Evolutionary conservation across 2,329 filamentous ascomycete species (phyloP).

Genomic region (Cladobotryum mycophilum): DNA sequence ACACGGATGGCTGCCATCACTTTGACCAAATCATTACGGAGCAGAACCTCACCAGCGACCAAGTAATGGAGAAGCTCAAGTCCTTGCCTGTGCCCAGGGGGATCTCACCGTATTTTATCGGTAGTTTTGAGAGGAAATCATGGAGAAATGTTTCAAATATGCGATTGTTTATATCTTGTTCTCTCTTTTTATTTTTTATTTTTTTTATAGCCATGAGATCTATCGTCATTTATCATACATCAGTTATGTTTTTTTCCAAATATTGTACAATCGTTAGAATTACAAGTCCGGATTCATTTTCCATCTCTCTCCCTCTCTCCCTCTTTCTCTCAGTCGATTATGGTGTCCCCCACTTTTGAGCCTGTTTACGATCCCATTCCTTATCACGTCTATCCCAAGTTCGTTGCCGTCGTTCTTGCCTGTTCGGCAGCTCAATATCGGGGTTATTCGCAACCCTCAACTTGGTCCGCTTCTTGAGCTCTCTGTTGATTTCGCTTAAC

Average conservation of each 20-base stretch:
- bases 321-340: too few species aligned
- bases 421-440: slow-evolving; percentile 34
- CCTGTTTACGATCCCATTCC: background rate
- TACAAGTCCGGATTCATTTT: background rate
- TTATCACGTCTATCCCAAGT: slow-evolving; percentile 11
- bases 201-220: slow-evolving; percentile 6
- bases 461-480: slow-evolving; percentile 20
- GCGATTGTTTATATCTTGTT: slow-evolving; percentile 6
- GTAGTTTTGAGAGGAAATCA: slow-evolving; percentile 23
- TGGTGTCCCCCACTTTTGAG: background rate
- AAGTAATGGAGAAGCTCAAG: slow-evolving; percentile 64
- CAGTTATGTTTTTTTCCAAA: slow-evolving; percentile 9
- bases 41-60: slow-evolving; percentile 61
- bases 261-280: slow-evolving; percentile 23
- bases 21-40: slow-evolving; percentile 82
- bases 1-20: slow-evolving; percentile 67
- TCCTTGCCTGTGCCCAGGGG: slow-evolving; percentile 45
- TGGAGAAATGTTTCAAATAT: background rate
- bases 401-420: slow-evolving; percentile 26
- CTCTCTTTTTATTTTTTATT: background rate
- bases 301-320: too few species aligned
- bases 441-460: slow-evolving; percentile 35
- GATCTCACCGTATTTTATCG: slow-evolving; percentile 51
- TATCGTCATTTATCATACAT: slow-evolving; percentile 6
- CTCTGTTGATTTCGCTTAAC: slow-evolving; percentile 20